phyloP scores from a whole-genome alignment of 441 rosid genomes.

The Heliophila coronopifolia region DNA sequence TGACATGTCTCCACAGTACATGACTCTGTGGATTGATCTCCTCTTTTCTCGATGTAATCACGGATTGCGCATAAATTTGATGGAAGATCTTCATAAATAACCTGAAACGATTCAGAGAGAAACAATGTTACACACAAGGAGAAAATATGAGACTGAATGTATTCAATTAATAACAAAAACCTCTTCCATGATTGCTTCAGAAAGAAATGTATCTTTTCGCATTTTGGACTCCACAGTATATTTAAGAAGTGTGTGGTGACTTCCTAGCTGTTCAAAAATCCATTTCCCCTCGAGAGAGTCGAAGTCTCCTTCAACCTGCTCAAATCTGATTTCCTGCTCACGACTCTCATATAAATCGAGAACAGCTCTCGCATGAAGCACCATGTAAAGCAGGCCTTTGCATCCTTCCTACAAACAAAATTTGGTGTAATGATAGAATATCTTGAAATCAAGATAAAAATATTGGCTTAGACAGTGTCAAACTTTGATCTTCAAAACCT shows the following conservation, averaged over 20 bases:
- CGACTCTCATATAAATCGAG: conserved; percentile 75
- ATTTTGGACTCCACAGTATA: conserved; percentile 86
- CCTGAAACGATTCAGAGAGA: conserved; percentile 36
- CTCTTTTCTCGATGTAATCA: conserved; percentile 68
- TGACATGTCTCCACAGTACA: conserved; percentile 26
- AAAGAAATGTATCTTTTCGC: conserved; percentile 80
- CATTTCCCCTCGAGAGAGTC: conserved; percentile 85
- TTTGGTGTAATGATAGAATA: not conserved
- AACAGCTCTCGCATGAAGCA: conserved; percentile 93
- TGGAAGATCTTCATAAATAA: conserved; percentile 97
- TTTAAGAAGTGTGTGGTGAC: conserved; percentile 81
- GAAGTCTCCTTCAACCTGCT: conserved; percentile 95
- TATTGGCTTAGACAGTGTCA: conserved; percentile 8
- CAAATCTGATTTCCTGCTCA: conserved; percentile 78
- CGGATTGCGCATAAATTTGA: conserved; percentile 88
- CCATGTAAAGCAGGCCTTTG: conserved; percentile 90
- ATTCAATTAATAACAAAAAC: conserved; percentile 34
- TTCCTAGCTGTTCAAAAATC: conserved; percentile 85
- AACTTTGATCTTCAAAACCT: not conserved
- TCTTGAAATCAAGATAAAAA: conserved; percentile 2
- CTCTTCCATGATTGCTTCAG: conserved; percentile 99
- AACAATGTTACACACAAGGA: not conserved
- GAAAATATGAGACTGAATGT: not conserved
- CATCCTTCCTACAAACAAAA: conserved; percentile 76
- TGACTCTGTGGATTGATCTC: conserved; percentile 35